Conservation (phyloP, 805 yeast species). For the Starmerella sirachaensis region DNA sequence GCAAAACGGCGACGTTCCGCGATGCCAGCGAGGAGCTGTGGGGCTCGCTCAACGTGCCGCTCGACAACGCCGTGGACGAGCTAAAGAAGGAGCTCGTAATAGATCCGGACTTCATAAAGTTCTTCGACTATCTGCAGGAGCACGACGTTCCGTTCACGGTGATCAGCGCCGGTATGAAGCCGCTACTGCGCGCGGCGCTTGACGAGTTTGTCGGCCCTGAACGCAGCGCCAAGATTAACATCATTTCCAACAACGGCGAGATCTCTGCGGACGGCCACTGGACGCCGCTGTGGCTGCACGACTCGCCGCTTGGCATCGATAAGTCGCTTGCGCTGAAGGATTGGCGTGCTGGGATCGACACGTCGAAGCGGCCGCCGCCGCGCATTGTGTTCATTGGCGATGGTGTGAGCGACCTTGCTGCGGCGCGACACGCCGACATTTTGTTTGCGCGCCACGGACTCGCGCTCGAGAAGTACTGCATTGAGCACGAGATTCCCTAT, state of each 20-base stretch:
- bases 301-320: conserved; percentile 35
- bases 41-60: conserved; percentile 33
- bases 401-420: conserved; percentile 41
- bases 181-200: conserved; percentile 33
- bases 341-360: conserved; percentile 23
- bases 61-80: conserved; percentile 30
- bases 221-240: conserved; percentile 29
- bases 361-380: conserved; percentile 30
- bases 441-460: conserved; percentile 35
- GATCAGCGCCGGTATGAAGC: conserved; percentile 35
- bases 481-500: conserved; percentile 32
- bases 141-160: conserved; percentile 34
- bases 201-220: conserved; percentile 33
- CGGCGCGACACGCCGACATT: conserved; percentile 35
- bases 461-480: conserved; percentile 33
- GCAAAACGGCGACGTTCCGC: conserved; percentile 30
- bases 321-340: conserved; percentile 33
- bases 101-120: conserved; percentile 32
- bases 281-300: conserved; percentile 35
- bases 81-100: conserved; percentile 30
- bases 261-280: conserved; percentile 32
- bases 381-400: conserved; percentile 43
- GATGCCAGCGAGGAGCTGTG: conserved; percentile 35
- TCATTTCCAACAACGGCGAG: conserved; percentile 33
- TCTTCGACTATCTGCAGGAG: conserved; percentile 30